Conservation (phyloP, 225 moss, liverwort and hornwort genomes). For the Marchantia paleacea region DNA sequence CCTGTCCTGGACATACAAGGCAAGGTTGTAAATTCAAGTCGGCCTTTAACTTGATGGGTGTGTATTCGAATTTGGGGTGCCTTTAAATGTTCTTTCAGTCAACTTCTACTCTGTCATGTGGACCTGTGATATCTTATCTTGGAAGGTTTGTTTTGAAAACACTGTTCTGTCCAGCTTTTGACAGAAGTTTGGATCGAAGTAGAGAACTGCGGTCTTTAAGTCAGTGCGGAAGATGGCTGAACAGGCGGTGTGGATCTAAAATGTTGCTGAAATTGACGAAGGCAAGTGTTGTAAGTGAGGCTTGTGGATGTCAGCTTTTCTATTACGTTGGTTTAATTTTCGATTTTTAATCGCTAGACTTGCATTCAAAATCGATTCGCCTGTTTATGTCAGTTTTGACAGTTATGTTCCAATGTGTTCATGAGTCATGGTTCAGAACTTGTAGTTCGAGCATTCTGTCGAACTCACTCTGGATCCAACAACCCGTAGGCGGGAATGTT, state of each 20-base stretch:
- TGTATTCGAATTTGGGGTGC: background rate
- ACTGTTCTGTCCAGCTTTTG: background rate
- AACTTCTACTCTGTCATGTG: background rate
- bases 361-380: too few species aligned
- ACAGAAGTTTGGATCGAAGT: background rate
- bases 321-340: too few species aligned
- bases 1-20: slow-evolving; percentile 1
- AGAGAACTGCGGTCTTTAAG: background rate
- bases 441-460: too few species aligned
- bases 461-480: too few species aligned
- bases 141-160: background rate
- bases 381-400: too few species aligned
- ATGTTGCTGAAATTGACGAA: background rate
- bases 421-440: too few species aligned
- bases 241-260: background rate
- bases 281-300: background rate
- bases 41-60: background rate
- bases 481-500: too few species aligned
- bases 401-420: too few species aligned
- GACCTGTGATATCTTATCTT: background rate
- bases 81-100: background rate
- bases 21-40: background rate
- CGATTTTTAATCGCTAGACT: too few species aligned
- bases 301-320: background rate
- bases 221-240: background rate